Evolutionary conservation across 129 eudicot species (phyloP).

Genomic region (Artemisia annua): DNA sequence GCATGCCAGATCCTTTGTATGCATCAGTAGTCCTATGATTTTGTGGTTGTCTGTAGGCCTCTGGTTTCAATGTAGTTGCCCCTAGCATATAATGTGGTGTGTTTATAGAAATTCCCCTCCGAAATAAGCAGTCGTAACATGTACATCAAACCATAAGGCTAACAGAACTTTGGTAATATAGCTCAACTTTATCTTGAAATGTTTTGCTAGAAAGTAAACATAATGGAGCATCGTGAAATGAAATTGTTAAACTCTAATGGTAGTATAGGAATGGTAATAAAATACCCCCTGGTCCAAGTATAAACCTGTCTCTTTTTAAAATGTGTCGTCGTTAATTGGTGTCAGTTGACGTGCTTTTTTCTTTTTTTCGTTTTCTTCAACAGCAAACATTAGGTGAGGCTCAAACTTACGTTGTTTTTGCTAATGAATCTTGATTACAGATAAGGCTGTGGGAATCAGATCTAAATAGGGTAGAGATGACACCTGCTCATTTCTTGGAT

Average conservation of each 20-base stretch:
- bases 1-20: not conserved
- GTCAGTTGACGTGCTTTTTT: not conserved
- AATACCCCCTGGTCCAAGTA: not conserved
- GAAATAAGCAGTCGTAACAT: not conserved
- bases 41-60: too few species aligned
- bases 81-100: too few species aligned
- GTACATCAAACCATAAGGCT: not conserved
- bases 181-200: not conserved
- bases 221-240: not conserved
- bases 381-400: too few species aligned
- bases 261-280: not conserved
- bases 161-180: not conserved
- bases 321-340: not conserved
- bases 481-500: constrained; percentile 66
- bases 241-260: not conserved
- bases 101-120: too few species aligned
- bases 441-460: constrained; percentile 96
- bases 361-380: too few species aligned
- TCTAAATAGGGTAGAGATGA: constrained; percentile 83
- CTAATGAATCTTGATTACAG: constrained; percentile 39
- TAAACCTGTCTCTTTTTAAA: not conserved
- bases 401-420: not conserved
- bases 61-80: too few species aligned
- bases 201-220: not conserved
- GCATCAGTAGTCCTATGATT: too few species aligned